Evolutionary conservation across 345 rosid species (phyloP), one percentile per base, ranked within the genome.

Genomic region (Aquilaria sinensis): DNA sequence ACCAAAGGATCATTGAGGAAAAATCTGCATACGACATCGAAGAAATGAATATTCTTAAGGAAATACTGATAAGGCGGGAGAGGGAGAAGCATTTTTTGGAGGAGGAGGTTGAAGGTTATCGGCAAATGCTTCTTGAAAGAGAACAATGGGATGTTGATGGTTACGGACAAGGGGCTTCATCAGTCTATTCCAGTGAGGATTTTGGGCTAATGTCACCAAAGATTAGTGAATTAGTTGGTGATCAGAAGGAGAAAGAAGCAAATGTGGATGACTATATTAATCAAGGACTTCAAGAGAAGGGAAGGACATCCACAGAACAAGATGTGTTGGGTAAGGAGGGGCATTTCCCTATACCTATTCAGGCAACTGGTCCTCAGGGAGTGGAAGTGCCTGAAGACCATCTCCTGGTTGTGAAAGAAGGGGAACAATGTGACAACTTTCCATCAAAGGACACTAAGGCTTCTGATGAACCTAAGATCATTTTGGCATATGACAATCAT

Each of bases 31-130:
- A 83, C 73, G 89, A 85, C 71, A 74, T 75, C 34, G 96, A 88
- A 80, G 96, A 88, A 67, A 83, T 81, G 96, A 80, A 52, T 66
- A 74, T 88, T 78, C 87, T 88, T 31, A 83, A 83, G 74, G 92
- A 88, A 67, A 88, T 88, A 48, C 55, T 88, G 62, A 34, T 85
- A 30, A 77, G 85, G 62, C 85, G 92, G 65, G 96, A 88, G 75
- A 80, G 59, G 69, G 96, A 88, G 51, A 88, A 77, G 16, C 86
- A 81, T 77, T 85, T 75, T 67, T 58, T 85, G 75, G 89, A 81
- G 82, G 78, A 80, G 63, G 89, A 88, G 80, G 76, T 81, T 72
- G 96, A 85, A 60, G 58, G 69, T 23, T 82, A 78, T 56, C 73
- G 81, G 69, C 70, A 74, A 74, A 60, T 83, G 67, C 56, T 72